Evolutionary conservation across 2,329 filamentous ascomycete species (phyloP).

Genomic region (Teratosphaeria viscida): DNA sequence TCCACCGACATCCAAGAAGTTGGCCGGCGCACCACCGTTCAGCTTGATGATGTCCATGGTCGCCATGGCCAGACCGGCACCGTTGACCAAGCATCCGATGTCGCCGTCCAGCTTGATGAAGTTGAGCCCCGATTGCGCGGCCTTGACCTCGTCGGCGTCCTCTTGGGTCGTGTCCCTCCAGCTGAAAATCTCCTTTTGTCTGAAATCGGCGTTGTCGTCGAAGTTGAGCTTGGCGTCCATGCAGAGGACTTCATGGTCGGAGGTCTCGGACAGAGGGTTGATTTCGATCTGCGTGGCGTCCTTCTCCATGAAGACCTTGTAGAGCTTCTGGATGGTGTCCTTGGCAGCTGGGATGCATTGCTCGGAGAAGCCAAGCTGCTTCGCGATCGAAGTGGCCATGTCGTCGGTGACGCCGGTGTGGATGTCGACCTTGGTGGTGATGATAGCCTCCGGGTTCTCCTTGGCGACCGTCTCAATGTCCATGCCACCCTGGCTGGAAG

Average conservation of each 20-base stretch:
- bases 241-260: slow-evolving; percentile 93
- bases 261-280: slow-evolving; percentile 96
- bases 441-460: slow-evolving; percentile 92
- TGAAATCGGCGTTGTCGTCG: slow-evolving; percentile 97
- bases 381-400: slow-evolving; percentile 80
- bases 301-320: slow-evolving; percentile 97
- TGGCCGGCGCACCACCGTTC: slow-evolving; percentile 88
- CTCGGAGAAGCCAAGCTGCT: slow-evolving; percentile 90
- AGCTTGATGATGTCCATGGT: slow-evolving; percentile 99
- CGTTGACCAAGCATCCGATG: slow-evolving; percentile 98
- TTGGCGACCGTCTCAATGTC: slow-evolving; percentile 98
- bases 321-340: slow-evolving; percentile 95
- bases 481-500: slow-evolving; percentile 97
- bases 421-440: slow-evolving; percentile 88
- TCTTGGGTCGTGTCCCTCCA: slow-evolving; percentile 94
- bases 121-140: slow-evolving; percentile 86
- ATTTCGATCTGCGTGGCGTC: slow-evolving; percentile 99
- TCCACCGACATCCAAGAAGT: slow-evolving; percentile 98
- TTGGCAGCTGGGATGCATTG: slow-evolving; percentile 94
- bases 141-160: slow-evolving; percentile 94
- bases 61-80: slow-evolving; percentile 97
- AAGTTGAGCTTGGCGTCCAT: slow-evolving; percentile 99
- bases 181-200: slow-evolving; percentile 89
- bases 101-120: slow-evolving; percentile 99
- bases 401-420: slow-evolving; percentile 91